Percentiles rank a stretch among this genome's conserved stretches.
phyloP scores from a whole-genome alignment of 306 rosid species.

The Cucurbita ficifolia region DNA sequence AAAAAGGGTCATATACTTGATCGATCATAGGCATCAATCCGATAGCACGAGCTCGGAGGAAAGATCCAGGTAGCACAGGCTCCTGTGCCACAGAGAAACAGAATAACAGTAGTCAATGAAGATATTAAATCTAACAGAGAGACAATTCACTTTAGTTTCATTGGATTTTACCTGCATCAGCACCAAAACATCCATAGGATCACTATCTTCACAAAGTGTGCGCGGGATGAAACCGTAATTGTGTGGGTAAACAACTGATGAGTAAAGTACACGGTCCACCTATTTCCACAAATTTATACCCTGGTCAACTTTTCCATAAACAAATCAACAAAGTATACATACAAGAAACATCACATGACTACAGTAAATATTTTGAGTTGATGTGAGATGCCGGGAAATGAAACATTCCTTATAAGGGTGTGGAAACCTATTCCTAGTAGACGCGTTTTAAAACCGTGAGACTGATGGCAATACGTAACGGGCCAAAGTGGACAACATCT shows the following conservation, averaged over 20 bases:
- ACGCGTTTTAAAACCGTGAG: no score
- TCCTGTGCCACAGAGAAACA: conserved; percentile 34
- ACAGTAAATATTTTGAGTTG: not conserved
- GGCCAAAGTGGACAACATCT: no score
- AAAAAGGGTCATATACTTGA: conserved; percentile 36
- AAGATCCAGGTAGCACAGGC: conserved; percentile 77
- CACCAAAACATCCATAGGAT: conserved; percentile 86
- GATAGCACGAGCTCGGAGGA: conserved; percentile 98
- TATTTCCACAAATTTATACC: conserved; percentile 18
- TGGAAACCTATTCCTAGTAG: no score
- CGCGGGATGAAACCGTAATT: conserved; percentile 95
- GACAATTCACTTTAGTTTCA: not conserved
- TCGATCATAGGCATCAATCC: conserved; percentile 99
- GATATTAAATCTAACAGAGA: not conserved
- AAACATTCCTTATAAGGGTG: no score
- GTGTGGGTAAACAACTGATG: conserved; percentile 97
- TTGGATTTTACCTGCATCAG: conserved; percentile 74
- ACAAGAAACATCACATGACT: not conserved
- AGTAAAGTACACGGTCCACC: conserved; percentile 95
- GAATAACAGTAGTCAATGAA: not conserved
- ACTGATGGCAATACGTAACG: no score
- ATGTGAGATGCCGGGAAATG: no score
- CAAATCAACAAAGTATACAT: not conserved
- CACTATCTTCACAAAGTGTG: conserved; percentile 91
- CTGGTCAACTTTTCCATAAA: conserved; percentile 10